A percentile compares a stretch with the other conserved stretches of the same genome.
Conservation (phyloP, 176 grass and related monocot species). For the Musa troglodytarum region DNA sequence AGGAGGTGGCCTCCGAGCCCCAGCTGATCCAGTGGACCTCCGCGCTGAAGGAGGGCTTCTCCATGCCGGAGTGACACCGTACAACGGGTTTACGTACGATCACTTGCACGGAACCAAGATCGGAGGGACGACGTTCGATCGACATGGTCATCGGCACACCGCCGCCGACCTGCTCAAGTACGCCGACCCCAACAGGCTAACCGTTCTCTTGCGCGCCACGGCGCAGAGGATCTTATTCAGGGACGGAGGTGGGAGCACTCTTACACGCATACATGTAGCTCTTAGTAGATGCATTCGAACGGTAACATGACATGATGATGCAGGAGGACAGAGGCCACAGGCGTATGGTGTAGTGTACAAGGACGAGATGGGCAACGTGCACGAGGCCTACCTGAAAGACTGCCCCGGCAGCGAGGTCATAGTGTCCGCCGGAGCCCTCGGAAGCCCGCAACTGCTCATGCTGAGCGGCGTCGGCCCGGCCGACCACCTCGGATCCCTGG, state of each 20-base stretch:
- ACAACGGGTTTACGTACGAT: slow-evolving; percentile 78
- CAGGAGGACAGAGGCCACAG: slow-evolving; percentile 28
- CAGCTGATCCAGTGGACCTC: slow-evolving; percentile 57
- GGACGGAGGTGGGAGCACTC: slow-evolving; percentile 22
- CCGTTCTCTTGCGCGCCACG: slow-evolving; percentile 56
- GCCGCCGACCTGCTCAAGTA: slow-evolving; percentile 76
- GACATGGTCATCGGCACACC: slow-evolving; percentile 50
- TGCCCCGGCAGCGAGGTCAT: slow-evolving; percentile 52
- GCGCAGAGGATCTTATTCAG: slow-evolving; percentile 52
- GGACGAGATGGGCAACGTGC: slow-evolving; percentile 43
- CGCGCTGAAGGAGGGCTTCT: slow-evolving; percentile 61
- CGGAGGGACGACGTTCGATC: slow-evolving; percentile 81
- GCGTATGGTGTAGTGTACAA: slow-evolving; percentile 63
- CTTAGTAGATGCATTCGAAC: no score
- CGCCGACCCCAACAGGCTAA: slow-evolving; percentile 38
- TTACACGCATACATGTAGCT: no score
- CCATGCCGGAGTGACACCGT: slow-evolving; percentile 50
- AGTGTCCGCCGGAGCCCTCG: slow-evolving; percentile 54
- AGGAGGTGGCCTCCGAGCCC: slow-evolving; percentile 58
- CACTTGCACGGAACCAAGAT: slow-evolving; percentile 76
- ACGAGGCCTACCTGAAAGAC: slow-evolving; percentile 55
- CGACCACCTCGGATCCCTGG: slow-evolving; percentile 51
- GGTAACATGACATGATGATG: background rate
- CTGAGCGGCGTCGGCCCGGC: slow-evolving; percentile 64
- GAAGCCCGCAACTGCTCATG: slow-evolving; percentile 84